Percentiles rank a stretch among this genome's conserved stretches.
Conservation (phyloP, 2,329 filamentous ascomycete genomes). For the Ophiocordyceps polyrhachis-furcata region DNA sequence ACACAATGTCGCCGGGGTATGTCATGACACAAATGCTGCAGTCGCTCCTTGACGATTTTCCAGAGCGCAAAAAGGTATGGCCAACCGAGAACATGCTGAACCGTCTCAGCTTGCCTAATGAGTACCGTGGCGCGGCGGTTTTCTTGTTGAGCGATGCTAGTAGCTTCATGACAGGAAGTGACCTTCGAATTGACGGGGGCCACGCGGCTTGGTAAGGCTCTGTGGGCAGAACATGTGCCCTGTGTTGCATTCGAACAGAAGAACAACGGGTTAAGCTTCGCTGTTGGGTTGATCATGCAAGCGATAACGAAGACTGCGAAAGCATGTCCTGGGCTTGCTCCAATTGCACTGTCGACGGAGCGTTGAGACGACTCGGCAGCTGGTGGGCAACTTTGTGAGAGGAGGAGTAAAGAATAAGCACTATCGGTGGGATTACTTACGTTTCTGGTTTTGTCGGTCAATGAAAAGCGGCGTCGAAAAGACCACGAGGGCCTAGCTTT, state of each 20-base stretch:
- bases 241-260: background rate
- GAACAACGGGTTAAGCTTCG: background rate
- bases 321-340: too few species aligned
- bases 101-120: slow-evolving; percentile 44
- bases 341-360: too few species aligned
- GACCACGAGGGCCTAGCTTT: slow-evolving; percentile 21
- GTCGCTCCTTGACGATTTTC: slow-evolving; percentile 56
- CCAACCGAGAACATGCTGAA: slow-evolving; percentile 72
- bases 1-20: slow-evolving; percentile 65
- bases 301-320: too few species aligned
- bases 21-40: slow-evolving; percentile 74
- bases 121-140: slow-evolving; percentile 54
- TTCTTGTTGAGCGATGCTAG: slow-evolving; percentile 56
- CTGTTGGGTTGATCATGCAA: too few species aligned
- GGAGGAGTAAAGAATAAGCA: background rate
- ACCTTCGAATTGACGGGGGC: slow-evolving; percentile 53
- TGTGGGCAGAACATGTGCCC: background rate
- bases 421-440: background rate
- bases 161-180: slow-evolving; percentile 57
- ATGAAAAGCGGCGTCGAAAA: slow-evolving; percentile 18
- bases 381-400: too few species aligned
- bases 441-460: background rate
- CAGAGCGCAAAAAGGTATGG: slow-evolving; percentile 51
- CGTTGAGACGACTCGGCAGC: too few species aligned
- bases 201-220: slow-evolving; percentile 37